phyloP scores from a whole-genome alignment of 176 grass and related monocot species.

The Hyparrhenia diplandra region DNA sequence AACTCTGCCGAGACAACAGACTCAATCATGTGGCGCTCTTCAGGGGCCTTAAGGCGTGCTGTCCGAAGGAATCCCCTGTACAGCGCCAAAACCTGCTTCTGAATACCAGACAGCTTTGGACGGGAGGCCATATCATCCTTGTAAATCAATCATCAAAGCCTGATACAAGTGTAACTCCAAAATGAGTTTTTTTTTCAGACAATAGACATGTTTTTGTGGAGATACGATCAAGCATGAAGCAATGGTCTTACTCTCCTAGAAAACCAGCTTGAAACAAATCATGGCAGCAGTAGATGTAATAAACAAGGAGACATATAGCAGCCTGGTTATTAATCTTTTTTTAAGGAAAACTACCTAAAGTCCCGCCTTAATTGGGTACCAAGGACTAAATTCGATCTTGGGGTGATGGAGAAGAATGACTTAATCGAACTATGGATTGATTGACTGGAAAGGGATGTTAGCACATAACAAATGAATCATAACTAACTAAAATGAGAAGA shows the following conservation, averaged over 20 bases:
- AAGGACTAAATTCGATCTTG: not conserved
- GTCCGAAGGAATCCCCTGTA: slow-evolving; percentile 82
- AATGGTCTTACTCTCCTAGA: not conserved
- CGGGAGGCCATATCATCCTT: slow-evolving; percentile 62
- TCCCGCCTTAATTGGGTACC: not conserved
- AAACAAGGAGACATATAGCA: not conserved
- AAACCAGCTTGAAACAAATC: not conserved
- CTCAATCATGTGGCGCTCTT: slow-evolving; percentile 59
- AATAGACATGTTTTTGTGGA: not conserved
- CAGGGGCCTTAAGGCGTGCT: slow-evolving; percentile 48
- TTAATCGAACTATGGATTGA: not conserved
- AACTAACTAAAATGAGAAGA: not conserved
- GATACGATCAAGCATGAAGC: not conserved
- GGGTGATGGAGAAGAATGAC: not conserved
- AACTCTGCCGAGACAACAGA: slow-evolving; percentile 71
- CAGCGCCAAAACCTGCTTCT: slow-evolving; percentile 76
- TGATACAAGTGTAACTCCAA: not conserved
- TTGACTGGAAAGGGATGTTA: not conserved
- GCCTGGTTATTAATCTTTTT: not conserved
- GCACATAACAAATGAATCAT: not conserved
- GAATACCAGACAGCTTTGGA: slow-evolving; percentile 70
- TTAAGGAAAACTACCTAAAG: not conserved
- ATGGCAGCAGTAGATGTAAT: not conserved
- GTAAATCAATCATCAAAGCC: slow-evolving; percentile 12
- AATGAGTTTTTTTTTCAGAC: not conserved